Evolutionary conservation across 2,329 filamentous ascomycete genomes (phyloP), one percentile per base, ranked within the genome.

Genomic region (Venturia effusa): DNA sequence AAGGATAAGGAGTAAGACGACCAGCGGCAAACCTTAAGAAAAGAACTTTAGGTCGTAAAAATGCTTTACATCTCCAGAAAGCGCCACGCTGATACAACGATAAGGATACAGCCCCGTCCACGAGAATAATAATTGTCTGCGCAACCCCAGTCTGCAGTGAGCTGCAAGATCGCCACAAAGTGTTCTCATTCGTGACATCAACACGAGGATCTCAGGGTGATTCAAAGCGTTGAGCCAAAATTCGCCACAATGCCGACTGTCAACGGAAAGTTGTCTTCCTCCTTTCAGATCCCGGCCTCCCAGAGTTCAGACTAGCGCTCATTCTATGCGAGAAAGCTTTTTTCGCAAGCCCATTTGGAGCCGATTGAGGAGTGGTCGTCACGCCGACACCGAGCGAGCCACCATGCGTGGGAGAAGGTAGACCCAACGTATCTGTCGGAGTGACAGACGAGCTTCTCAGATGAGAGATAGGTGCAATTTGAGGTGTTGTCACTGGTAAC

Each of bases 371-470:
- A 32, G 51, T 34, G 5, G 51, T 57, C 3, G 51, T 51, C 3
- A 15, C 51, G 10, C 51, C 27, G 3, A n/a, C 51, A n/a, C 30
- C 30, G 34, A 19, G 10, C 17, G 51, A 57, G 27, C 15, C 51
- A 22, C 27, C 19, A 19, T 57, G 51, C 15, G 51, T 57, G n/a
- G 51, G 30, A 6, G 51, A 34, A 3, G 27, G 51, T 11, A 57
- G n/a, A n/a, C 51, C 51, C 6, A 57, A 24, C 51, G 15, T n/a
- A n/a, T 57, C 51, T 34, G 51, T 57, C n/a, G 59, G 59, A 7
- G 59, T 60, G 4, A 37, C 59, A n/a, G 59, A 60, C 2, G 37
- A 40, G 22, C 37, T 60, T 60, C 59, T 40, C 19, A 60, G 59
- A 60, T 13, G 34, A 11, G 51, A 57, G 19, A 34, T 4, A 4